Percentiles rank a stretch among this genome's conserved stretches.
These are phyloP conservation scores for Cryphonectria parasitica DNA, from an alignment of 2,329 filamentous ascomycete species.

Conservation along the genomic window DNA sequence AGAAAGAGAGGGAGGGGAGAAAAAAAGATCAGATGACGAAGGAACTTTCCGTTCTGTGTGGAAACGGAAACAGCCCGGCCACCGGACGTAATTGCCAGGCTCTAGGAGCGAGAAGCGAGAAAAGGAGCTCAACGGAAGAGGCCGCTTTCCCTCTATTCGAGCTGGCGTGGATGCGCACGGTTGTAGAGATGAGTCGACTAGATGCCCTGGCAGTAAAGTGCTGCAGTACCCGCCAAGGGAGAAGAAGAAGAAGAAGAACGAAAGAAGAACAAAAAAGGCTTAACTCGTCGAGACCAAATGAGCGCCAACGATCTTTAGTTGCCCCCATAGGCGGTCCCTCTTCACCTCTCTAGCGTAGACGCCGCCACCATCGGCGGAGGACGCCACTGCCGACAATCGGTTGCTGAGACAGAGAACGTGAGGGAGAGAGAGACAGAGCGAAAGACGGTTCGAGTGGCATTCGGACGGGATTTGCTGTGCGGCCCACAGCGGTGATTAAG, in stretches of 20 bases:
- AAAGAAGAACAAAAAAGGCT: neutral
- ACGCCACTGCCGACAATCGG: neutral
- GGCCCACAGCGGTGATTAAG: too few relatives aligned
- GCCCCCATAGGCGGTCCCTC: neutral
- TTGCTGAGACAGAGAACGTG: neutral
- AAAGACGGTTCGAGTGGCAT: neutral
- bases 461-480: neutral
- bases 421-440: neutral
- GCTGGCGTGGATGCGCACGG: too few relatives aligned
- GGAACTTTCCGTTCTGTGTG: neutral
- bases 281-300: neutral
- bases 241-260: too few relatives aligned
- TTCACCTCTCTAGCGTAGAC: neutral
- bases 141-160: too few relatives aligned
- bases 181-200: neutral
- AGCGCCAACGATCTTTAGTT: neutral
- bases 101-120: neutral
- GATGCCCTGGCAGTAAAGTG: neutral
- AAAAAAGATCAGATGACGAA: neutral
- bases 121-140: neutral
- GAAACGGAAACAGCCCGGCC: neutral
- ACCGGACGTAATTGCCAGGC: neutral
- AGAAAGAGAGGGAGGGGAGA: neutral
- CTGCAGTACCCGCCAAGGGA: neutral
- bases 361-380: neutral